These are phyloP conservation scores for Hypoxylon cercidicola DNA, from an alignment of 495 filamentous ascomycete genomes.

Conservation along the genomic window DNA sequence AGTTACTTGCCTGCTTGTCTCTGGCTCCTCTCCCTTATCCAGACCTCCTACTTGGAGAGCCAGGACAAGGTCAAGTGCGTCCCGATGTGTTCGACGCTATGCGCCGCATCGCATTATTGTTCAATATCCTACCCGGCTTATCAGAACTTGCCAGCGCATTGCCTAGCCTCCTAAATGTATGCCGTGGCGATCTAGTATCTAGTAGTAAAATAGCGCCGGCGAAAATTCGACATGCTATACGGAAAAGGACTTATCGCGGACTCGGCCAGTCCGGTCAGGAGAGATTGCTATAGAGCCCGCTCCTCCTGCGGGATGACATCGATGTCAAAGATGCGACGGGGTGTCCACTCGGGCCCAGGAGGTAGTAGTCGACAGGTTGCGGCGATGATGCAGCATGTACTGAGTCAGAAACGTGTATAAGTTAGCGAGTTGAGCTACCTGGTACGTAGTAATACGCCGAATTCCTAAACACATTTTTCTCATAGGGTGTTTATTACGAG, in stretches of 20 bases:
- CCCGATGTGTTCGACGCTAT: constrained; percentile 33
- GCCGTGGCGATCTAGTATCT: constrained; percentile 25
- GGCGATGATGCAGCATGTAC: constrained; percentile 13
- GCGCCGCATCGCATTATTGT: constrained; percentile 24
- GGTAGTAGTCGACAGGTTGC: not conserved
- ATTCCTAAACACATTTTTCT: not conserved
- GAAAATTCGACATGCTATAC: not conserved
- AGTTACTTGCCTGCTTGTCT: constrained; percentile 6
- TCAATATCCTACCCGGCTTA: constrained; percentile 23
- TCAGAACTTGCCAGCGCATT: constrained; percentile 37
- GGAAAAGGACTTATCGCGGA: not conserved
- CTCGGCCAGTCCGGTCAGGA: constrained; percentile 10
- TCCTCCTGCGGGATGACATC: constrained; percentile 28
- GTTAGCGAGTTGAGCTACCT: not conserved
- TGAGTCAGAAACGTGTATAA: constrained; percentile 27
- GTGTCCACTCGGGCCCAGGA: not conserved
- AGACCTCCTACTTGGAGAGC: constrained; percentile 34
- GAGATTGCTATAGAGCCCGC: not conserved
- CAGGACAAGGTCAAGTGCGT: constrained; percentile 24
- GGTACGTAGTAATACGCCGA: constrained; percentile 3
- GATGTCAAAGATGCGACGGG: constrained; percentile 24
- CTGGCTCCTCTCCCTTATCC: constrained; percentile 5
- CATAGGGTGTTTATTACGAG: not conserved
- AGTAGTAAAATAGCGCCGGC: not conserved
- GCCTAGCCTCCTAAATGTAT: not conserved